These are phyloP conservation scores for Phytophthora pluvialis DNA, from an alignment of 352 stramenopile genomes.

Conservation along the genomic window DNA sequence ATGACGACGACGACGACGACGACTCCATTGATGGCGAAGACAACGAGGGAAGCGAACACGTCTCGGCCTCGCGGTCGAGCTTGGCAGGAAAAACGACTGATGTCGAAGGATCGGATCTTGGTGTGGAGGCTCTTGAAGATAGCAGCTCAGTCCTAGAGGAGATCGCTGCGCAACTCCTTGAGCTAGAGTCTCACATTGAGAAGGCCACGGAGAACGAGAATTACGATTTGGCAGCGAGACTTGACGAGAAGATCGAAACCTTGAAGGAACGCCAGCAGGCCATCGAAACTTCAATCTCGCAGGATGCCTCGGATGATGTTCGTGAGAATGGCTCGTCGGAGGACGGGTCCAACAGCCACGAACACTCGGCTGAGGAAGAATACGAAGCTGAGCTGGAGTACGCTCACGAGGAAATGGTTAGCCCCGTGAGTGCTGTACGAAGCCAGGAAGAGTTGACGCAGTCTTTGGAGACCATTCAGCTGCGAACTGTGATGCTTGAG, in stretches of 20 bases:
- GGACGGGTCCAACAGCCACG: constrained; percentile 26
- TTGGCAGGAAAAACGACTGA: constrained; percentile 30
- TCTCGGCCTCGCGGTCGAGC: constrained; percentile 25
- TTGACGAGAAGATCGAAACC: constrained; percentile 77
- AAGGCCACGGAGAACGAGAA: constrained; percentile 82
- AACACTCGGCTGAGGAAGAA: constrained; percentile 33
- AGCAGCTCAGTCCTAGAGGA: constrained; percentile 49
- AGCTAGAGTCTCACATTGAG: constrained; percentile 76
- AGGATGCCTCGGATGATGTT: constrained; percentile 23
- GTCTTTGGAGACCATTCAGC: constrained; percentile 50
- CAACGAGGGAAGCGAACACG: constrained; percentile 27
- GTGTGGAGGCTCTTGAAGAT: constrained; percentile 39
- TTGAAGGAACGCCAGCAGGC: constrained; percentile 60
- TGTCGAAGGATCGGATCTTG: constrained; percentile 31
- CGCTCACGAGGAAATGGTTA: constrained; percentile 42
- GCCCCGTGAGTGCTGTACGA: constrained; percentile 38
- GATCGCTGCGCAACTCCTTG: constrained; percentile 60
- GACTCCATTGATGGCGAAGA: constrained; percentile 58
- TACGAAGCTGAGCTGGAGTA: constrained; percentile 33
- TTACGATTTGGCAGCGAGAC: constrained; percentile 75
- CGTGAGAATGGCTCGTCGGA: constrained; percentile 14
- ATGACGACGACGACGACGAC: constrained; percentile 57
- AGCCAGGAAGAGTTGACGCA: constrained; percentile 44
- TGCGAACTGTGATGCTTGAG: constrained; percentile 62
- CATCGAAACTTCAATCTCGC: constrained; percentile 41